Base-by-base conservation (phyloP, 1,284 basidiomycete genomes). In the Malassezia equina region DNA sequence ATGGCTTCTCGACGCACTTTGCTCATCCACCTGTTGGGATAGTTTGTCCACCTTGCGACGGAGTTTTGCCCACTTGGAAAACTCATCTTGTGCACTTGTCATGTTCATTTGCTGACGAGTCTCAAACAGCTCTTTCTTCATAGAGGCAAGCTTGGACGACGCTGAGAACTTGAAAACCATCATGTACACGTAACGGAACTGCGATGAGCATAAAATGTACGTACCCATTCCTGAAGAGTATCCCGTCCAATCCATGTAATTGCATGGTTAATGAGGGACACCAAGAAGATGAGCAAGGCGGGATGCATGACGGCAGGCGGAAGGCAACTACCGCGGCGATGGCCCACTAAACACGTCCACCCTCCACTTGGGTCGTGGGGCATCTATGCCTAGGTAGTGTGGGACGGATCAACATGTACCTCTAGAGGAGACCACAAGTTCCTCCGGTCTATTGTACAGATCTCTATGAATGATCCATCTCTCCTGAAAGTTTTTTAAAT, bases 11-110 rank as follows among this genome's bases (percentile, higher is more conserved):
- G 3, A 62, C 70, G 31, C 21, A 75, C 70, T 96, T 62, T 87
- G 80, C 75, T 84, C 86, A 78, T 98, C 93, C n/a, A 98, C 79
- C 47, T 96, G 89, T 27, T 83, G 82, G n/a, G 94, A 75, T 5
- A 86, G 86, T 76, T 94, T 95, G 78, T 99, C 94, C 29, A 95
- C 83, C 63, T 82, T 87, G 61, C 94, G 78, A 67, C 87, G 79
- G 66, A 98, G 77, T 78, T 90, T 93, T 41, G 93, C 93, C 94
- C 94, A 98, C 77, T 90, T 96, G 15, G 91, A 88, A 75, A 99
- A 98, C 73, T 98, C 86, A 73, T 96, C 93, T 75, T 98, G 93
- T 12, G 89, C 87, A 66, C 86, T 90, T 27, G 91, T 98, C 69
- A 84, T 83, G 55, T 85, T 77, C 8, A 98, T 81, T 73, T 95